Evolutionary conservation across 2,329 filamentous ascomycete genomes (phyloP), one percentile per base, ranked within the genome.

Genomic region (Ophiostoma populinum): DNA sequence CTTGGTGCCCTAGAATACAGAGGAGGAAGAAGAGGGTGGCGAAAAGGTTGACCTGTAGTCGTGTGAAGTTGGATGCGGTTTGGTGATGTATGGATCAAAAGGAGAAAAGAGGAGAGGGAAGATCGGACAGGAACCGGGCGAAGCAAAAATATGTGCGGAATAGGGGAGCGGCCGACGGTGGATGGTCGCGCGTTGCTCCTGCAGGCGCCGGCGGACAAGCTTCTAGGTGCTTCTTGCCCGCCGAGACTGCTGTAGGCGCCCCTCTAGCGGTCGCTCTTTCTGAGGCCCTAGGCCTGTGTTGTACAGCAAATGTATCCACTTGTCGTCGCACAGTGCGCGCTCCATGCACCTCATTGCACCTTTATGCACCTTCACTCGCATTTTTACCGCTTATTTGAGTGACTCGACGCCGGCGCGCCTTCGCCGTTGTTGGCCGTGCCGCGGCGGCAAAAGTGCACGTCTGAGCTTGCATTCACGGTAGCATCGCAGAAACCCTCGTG

Each of bases 1-100:
- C 80, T 85, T 71, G 61, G 79, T 82, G 80, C 80, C 80, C 80
- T 85, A 85, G 79, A 75, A 58, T 59, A 52, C 52, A 51, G 40
- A 43, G 40, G 41, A 41, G 38, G 34, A 37, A 36, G 37, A 38
- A 38, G 35, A 24, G 35, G 30, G 19, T 33, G 26, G 34, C 27
- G 32, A 27, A 39, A 32, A 29, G 30, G 20, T 15, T 40, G 43
- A 40, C 41, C 31, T 15, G 17, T 33, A 24, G 31, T 24, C 31
- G 25, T 33, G 31, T 38, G 22, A 31, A 43, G 43, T 53, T 55
- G 53, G 56, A 54, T 59, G 56, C 53, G 51, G 51, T 52, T 17
- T 45, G 50, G 49, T 49, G 52, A 51, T 55, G 46, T 49, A 53
- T 40, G 38, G 38, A 40, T 39, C 43, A 45, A 29, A 35, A 26